phyloP scores from a whole-genome alignment of 169 alveolate genomes.

The Eimeria falciformis region DNA sequence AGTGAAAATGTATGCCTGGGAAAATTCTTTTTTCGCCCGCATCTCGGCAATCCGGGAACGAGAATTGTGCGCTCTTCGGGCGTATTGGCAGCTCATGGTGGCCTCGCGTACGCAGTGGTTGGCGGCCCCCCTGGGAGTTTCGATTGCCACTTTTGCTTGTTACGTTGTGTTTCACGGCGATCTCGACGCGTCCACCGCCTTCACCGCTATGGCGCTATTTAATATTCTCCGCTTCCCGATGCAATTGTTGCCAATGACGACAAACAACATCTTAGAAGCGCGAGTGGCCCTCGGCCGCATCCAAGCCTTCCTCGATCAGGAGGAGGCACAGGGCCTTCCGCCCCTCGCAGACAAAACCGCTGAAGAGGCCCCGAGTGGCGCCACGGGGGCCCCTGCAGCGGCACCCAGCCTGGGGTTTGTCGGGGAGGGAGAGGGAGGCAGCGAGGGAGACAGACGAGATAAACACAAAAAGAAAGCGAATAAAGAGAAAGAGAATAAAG shows the following conservation, averaged over 20 bases:
- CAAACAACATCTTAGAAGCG: constrained; percentile 56
- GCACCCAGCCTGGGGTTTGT: too few species aligned
- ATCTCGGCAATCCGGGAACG: constrained; percentile 82
- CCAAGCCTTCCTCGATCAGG: constrained; percentile 43
- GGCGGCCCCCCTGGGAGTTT: constrained; percentile 21
- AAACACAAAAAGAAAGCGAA: too few species aligned
- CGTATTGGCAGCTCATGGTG: not conserved
- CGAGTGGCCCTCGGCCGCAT: constrained; percentile 45
- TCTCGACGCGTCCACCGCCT: constrained; percentile 80
- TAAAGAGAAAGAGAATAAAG: too few species aligned
- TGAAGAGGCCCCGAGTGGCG: not conserved
- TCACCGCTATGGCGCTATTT: constrained; percentile 82
- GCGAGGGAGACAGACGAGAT: too few species aligned
- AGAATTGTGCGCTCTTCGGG: constrained; percentile 79
- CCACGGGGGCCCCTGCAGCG: not conserved
- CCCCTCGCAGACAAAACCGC: not conserved
- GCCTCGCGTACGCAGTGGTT: constrained; percentile 24
- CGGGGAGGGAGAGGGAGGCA: too few species aligned
- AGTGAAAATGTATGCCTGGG: constrained; percentile 92
- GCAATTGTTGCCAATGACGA: constrained; percentile 79
- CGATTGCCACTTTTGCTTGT: constrained; percentile 13
- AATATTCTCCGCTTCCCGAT: constrained; percentile 83
- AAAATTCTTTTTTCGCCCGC: constrained; percentile 82
- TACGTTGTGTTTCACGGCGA: constrained; percentile 23
- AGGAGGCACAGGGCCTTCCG: constrained; percentile 1